Conservation (phyloP, 2,329 filamentous ascomycete species). For the Orbilia blumenaviensis region DNA sequence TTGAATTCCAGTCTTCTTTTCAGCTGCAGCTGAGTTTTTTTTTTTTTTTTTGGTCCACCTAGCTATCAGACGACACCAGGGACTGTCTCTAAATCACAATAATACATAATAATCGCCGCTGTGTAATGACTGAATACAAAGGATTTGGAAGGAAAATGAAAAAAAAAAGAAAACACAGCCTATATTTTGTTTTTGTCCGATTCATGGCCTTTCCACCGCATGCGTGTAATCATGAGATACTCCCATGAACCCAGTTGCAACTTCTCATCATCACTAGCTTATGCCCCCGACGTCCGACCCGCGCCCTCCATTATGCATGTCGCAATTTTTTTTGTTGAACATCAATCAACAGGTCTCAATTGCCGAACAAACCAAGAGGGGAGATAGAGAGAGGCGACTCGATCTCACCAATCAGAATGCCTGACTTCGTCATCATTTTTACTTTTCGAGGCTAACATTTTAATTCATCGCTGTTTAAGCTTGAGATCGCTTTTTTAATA, state of each 20-base stretch:
- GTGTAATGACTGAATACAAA: not conserved
- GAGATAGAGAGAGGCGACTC: not conserved
- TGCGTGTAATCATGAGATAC: slow-evolving; percentile 18
- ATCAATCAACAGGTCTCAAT: not conserved
- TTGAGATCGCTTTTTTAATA: too few relatives aligned
- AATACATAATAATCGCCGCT: not conserved
- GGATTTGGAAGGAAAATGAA: not conserved
- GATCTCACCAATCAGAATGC: not conserved
- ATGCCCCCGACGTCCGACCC: not conserved
- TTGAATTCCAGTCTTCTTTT: not conserved
- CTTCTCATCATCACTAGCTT: not conserved
- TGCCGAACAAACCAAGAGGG: not conserved
- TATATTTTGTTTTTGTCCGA: not conserved
- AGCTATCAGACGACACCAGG: not conserved
- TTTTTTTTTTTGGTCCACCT: not conserved
- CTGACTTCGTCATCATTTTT: not conserved
- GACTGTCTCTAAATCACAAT: not conserved
- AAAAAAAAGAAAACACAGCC: not conserved
- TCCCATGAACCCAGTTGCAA: slow-evolving; percentile 7
- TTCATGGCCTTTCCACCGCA: not conserved
- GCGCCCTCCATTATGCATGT: not conserved
- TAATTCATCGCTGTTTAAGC: too few relatives aligned
- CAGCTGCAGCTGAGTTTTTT: not conserved
- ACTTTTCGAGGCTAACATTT: too few relatives aligned
- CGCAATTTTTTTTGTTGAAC: not conserved